Evolutionary conservation across 2,329 filamentous ascomycete genomes (phyloP).

Genomic region (Aphanocladium album): DNA sequence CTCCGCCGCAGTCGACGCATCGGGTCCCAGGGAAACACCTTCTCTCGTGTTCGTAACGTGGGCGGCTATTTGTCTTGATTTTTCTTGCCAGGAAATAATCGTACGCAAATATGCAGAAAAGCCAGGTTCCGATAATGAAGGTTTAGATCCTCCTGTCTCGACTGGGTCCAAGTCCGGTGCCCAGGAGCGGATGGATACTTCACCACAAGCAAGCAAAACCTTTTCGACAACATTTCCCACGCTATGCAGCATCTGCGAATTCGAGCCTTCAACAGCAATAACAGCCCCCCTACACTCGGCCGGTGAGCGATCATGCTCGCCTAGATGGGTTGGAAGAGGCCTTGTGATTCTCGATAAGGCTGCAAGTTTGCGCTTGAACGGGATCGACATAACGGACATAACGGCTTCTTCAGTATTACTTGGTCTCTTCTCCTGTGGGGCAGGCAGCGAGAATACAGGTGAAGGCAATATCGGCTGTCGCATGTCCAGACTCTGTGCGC

Average conservation of each 20-base stretch:
- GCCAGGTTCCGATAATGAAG: constrained; percentile 29
- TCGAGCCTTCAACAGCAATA: constrained; percentile 76
- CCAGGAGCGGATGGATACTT: constrained; percentile 42
- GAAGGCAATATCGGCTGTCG: constrained; percentile 24
- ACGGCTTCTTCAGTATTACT: constrained; percentile 61
- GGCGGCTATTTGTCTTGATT: constrained; percentile 63
- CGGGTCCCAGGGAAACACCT: constrained; percentile 11
- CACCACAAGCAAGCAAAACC: constrained; percentile 47
- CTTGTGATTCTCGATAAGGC: constrained; percentile 72
- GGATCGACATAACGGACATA: constrained; percentile 72
- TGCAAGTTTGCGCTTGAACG: constrained; percentile 70
- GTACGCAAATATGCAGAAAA: constrained; percentile 60
- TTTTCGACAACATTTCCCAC: constrained; percentile 62
- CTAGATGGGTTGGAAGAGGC: constrained; percentile 44
- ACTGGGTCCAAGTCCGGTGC: constrained; percentile 25
- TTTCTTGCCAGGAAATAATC: constrained; percentile 69
- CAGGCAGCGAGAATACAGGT: constrained; percentile 22
- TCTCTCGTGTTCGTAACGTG: constrained; percentile 36
- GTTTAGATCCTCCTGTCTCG: constrained; percentile 17
- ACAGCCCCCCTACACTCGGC: constrained; percentile 64
- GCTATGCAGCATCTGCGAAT: constrained; percentile 42
- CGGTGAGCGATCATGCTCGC: constrained; percentile 23
- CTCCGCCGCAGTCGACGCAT: constrained; percentile 11
- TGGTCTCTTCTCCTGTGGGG: constrained; percentile 29
- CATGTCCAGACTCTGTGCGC: constrained; percentile 21